A percentile compares a stretch with the other conserved stretches of the same genome.
These are phyloP conservation scores for Colletotrichum costaricense DNA, from an alignment of 2,329 filamentous ascomycete genomes.

Conservation along the genomic window DNA sequence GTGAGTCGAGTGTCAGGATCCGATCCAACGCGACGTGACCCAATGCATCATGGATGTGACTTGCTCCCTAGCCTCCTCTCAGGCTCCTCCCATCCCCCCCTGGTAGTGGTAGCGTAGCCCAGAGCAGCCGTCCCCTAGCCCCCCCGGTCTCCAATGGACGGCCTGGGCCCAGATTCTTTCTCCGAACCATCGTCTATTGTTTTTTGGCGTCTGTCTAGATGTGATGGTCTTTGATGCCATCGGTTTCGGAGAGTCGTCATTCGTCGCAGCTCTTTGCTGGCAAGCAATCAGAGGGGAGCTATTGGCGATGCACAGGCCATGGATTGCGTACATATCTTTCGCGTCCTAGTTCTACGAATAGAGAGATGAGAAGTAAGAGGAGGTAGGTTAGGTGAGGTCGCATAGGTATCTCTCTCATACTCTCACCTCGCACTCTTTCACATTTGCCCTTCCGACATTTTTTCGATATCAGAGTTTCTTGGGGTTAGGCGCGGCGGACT, in stretches of 20 bases:
- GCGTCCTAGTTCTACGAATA: not conserved
- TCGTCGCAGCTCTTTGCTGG: not conserved
- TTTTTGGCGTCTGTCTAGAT: not conserved
- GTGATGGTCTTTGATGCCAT: not conserved
- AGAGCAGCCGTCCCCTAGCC: not conserved
- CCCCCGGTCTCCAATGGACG: not conserved
- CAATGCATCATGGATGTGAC: slow-evolving; percentile 28
- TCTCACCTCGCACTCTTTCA: not conserved
- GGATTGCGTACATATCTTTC: not conserved
- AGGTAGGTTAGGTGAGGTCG: not conserved
- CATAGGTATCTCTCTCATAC: not conserved
- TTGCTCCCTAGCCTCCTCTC: not conserved
- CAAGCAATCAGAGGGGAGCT: not conserved
- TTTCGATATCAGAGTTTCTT: slow-evolving; percentile 8
- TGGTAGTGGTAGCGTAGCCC: not conserved
- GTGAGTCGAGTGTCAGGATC: slow-evolving; percentile 25
- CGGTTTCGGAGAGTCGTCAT: slow-evolving; percentile 10
- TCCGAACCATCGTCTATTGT: not conserved
- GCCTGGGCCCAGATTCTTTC: not conserved
- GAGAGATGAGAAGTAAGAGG: not conserved
- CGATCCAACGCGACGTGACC: slow-evolving; percentile 26
- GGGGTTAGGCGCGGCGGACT: not conserved
- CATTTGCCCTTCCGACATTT: not conserved
- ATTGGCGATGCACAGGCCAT: not conserved
- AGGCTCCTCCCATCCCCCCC: not conserved